These are phyloP conservation scores for Kwoniella heveanensis DNA, from an alignment of 768 basidiomycete genomes.

Conservation along the genomic window DNA sequence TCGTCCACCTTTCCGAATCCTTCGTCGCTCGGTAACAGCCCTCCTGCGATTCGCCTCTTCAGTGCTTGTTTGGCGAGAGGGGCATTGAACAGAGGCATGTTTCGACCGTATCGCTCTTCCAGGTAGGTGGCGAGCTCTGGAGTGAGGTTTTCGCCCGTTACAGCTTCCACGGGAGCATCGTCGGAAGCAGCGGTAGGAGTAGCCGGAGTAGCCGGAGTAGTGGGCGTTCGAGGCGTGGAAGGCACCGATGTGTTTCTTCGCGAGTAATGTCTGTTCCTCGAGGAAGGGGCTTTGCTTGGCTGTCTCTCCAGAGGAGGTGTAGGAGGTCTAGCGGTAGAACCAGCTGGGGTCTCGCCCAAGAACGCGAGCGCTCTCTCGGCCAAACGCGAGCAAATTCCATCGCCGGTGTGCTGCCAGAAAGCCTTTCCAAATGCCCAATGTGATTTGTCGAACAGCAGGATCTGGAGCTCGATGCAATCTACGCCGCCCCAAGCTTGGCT, in stretches of 20 bases:
- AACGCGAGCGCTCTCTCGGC: slow-evolving; percentile 80
- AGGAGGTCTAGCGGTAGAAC: slow-evolving; percentile 13
- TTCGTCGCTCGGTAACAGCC: slow-evolving; percentile 67
- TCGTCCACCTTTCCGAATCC: slow-evolving; percentile 53
- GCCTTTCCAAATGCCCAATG: slow-evolving; percentile 72
- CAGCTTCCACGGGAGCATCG: slow-evolving; percentile 23
- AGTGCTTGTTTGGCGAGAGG: slow-evolving; percentile 81
- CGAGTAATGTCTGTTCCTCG: slow-evolving; percentile 54
- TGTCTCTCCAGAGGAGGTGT: slow-evolving; percentile 16
- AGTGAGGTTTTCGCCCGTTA: slow-evolving; percentile 62
- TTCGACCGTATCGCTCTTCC: slow-evolving; percentile 93
- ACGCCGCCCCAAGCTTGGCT: slow-evolving; percentile 20
- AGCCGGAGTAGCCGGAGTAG: slow-evolving; percentile 54
- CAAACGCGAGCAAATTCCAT: slow-evolving; percentile 83
- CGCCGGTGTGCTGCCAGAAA: slow-evolving; percentile 95
- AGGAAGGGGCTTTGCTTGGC: slow-evolving; percentile 36
- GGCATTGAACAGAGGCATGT: slow-evolving; percentile 72
- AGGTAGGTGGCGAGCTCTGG: slow-evolving; percentile 73
- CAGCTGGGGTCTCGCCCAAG: slow-evolving; percentile 61
- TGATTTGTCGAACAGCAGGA: slow-evolving; percentile 72
- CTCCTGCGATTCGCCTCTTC: slow-evolving; percentile 85
- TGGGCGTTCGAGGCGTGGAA: slow-evolving; percentile 25
- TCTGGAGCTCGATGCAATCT: slow-evolving; percentile 69
- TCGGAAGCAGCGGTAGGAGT: slow-evolving; percentile 57
- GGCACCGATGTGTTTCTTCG: slow-evolving; percentile 42